Conservation (phyloP, 2,329 filamentous ascomycete genomes). For the Arthrobotrys conoides region DNA sequence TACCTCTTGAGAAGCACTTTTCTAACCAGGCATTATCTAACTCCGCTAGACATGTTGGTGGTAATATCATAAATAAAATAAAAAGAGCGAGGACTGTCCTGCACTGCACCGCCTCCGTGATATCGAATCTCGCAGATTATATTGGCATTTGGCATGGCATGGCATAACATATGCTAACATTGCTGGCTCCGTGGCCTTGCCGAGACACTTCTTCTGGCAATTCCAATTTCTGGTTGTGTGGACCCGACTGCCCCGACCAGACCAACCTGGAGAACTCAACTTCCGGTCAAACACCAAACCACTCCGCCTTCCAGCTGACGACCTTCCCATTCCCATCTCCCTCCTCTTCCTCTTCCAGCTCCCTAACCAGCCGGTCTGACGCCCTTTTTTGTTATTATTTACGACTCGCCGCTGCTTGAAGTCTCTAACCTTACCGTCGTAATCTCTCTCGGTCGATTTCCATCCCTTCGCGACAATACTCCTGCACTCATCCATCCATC, state of each 20-base stretch:
- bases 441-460: conserved; percentile 1
- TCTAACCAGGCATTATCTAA: conserved; percentile 10
- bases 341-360: not conserved
- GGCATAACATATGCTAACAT: not conserved
- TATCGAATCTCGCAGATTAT: not conserved
- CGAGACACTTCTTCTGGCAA: conserved; percentile 27
- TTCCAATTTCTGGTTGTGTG: conserved; percentile 30
- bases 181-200: conserved; percentile 9
- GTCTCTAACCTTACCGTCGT: not conserved
- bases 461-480: not conserved
- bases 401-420: not conserved
- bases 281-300: conserved; percentile 2
- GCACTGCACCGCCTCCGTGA: conserved; percentile 2
- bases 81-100: not conserved
- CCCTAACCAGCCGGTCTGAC: conserved; percentile 27
- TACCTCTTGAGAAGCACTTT: no score
- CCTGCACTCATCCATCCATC: not conserved
- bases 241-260: conserved; percentile 10
- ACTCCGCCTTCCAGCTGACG: conserved; percentile 30
- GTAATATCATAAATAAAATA: not conserved
- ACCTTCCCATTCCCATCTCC: conserved; percentile 10
- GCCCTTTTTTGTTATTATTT: conserved; percentile 2
- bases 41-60: not conserved
- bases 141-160: no score
- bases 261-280: conserved; percentile 19